These are phyloP conservation scores for Yarrowia galli DNA, from an alignment of 1,139 yeast genomes.

Conservation along the genomic window DNA sequence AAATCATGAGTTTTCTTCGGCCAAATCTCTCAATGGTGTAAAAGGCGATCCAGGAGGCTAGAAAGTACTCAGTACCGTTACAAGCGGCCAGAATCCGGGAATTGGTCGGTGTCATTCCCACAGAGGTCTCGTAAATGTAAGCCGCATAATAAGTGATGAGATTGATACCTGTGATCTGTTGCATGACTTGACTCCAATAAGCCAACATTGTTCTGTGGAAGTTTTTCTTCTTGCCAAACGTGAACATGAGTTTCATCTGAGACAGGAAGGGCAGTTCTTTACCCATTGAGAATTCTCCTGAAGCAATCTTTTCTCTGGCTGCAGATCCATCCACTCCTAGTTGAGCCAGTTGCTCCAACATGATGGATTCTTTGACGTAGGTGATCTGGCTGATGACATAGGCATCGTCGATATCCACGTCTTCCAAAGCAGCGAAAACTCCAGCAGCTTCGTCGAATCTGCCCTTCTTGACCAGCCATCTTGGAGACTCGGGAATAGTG, in stretches of 20 bases:
- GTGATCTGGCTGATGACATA: slow-evolving; percentile 12
- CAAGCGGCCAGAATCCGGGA: slow-evolving; percentile 47
- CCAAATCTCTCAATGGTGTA: slow-evolving; percentile 56
- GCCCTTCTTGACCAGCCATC: slow-evolving; percentile 17
- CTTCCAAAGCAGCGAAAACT: slow-evolving; percentile 52
- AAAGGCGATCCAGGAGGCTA: slow-evolving; percentile 59
- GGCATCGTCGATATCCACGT: slow-evolving; percentile 2
- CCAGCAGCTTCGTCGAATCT: slow-evolving; percentile 54
- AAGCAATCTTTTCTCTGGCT: slow-evolving; percentile 5
- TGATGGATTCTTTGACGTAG: slow-evolving; percentile 16
- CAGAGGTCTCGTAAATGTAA: slow-evolving; percentile 10
- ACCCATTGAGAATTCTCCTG: neutral
- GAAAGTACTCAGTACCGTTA: slow-evolving; percentile 51
- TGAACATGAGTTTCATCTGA: slow-evolving; percentile 57
- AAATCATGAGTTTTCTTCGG: slow-evolving; percentile 21
- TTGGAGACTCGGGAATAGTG: slow-evolving; percentile 7
- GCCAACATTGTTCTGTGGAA: slow-evolving; percentile 57
- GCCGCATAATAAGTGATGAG: slow-evolving; percentile 59
- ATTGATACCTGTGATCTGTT: slow-evolving; percentile 75
- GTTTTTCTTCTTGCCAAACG: slow-evolving; percentile 59
- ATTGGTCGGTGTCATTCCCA: slow-evolving; percentile 17
- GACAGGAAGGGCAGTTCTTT: slow-evolving; percentile 37
- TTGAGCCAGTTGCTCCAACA: slow-evolving; percentile 17
- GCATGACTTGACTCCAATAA: slow-evolving; percentile 58
- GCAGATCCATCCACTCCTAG: slow-evolving; percentile 13